Conservation (phyloP, 2,329 filamentous ascomycete genomes). For the Colletotrichum lini region DNA sequence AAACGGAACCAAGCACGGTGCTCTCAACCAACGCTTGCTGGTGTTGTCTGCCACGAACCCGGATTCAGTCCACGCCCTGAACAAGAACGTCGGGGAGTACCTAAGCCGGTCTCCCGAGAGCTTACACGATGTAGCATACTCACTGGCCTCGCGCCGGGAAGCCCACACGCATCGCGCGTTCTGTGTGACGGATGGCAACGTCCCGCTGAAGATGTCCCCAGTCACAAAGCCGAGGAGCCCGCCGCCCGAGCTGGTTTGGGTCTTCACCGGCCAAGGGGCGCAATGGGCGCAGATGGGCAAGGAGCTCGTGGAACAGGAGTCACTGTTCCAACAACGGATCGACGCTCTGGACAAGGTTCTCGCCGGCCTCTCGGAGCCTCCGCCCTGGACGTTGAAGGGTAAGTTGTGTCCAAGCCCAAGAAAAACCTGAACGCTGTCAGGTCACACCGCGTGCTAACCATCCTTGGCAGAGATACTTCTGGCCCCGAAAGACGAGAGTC, state of each 20-base stretch:
- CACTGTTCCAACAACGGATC: conserved; percentile 36
- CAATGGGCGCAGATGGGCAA: conserved; percentile 43
- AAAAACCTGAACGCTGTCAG: background rate
- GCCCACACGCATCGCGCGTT: conserved; percentile 41
- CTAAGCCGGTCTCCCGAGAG: conserved; percentile 23
- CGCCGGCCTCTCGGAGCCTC: conserved; percentile 9
- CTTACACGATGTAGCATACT: conserved; percentile 42
- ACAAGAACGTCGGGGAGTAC: background rate
- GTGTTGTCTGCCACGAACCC: conserved; percentile 21
- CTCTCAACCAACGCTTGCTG: background rate
- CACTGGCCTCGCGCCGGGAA: conserved; percentile 42
- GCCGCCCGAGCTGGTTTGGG: conserved; percentile 22
- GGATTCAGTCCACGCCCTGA: background rate
- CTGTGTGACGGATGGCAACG: conserved; percentile 26
- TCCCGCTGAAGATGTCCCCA: conserved; percentile 33
- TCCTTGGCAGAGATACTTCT: conserved; percentile 46
- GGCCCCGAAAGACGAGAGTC: conserved; percentile 27
- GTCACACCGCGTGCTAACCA: conserved; percentile 25
- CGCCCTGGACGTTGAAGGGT: conserved; percentile 40
- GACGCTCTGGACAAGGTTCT: conserved; percentile 35
- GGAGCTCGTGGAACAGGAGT: conserved; percentile 34
- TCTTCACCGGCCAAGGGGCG: conserved; percentile 44
- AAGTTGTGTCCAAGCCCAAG: background rate
- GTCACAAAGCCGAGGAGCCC: conserved; percentile 29
- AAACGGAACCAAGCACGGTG: background rate